These are phyloP conservation scores for Rhodocollybia butyracea DNA, from an alignment of 768 basidiomycete genomes.

Conservation along the genomic window DNA sequence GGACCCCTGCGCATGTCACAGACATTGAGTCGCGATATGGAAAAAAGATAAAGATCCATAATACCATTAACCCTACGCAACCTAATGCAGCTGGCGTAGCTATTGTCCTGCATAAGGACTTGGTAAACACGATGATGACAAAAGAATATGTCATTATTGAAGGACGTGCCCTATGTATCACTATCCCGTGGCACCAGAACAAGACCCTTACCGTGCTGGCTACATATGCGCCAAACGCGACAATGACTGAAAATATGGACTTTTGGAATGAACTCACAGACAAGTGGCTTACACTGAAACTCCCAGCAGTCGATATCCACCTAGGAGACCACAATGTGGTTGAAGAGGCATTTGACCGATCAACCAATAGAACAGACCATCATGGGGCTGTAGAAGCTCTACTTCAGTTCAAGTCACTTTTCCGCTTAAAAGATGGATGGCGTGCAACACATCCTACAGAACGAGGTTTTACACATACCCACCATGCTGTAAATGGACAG, in stretches of 20 bases:
- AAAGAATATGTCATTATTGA: conserved; percentile 2
- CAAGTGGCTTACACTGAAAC: no score
- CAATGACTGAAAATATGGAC: no score
- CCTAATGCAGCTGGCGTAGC: conserved; percentile 15
- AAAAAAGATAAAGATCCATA: conserved; percentile 2
- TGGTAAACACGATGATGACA: conserved; percentile 1
- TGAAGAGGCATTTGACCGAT: conserved; percentile 3
- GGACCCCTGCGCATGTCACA: not conserved
- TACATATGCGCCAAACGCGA: conserved; percentile 18
- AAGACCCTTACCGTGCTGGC: conserved; percentile 11
- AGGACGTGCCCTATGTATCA: conserved; percentile 12
- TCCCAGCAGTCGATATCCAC: no score
- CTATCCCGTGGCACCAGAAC: conserved; percentile 12
- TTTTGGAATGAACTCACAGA: no score
- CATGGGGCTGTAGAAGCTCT: not conserved
- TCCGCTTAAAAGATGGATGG: not conserved
- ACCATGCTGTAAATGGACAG: not conserved
- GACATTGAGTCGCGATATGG: not conserved
- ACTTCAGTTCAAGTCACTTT: not conserved
- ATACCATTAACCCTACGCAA: not conserved
- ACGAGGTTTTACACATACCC: not conserved
- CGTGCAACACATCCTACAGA: not conserved
- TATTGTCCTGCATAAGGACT: conserved; percentile 14
- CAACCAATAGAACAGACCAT: not conserved
- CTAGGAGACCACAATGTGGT: conserved; percentile 2